Conservation (phyloP, 495 filamentous ascomycete species). For the Aspergillus sparsus region DNA sequence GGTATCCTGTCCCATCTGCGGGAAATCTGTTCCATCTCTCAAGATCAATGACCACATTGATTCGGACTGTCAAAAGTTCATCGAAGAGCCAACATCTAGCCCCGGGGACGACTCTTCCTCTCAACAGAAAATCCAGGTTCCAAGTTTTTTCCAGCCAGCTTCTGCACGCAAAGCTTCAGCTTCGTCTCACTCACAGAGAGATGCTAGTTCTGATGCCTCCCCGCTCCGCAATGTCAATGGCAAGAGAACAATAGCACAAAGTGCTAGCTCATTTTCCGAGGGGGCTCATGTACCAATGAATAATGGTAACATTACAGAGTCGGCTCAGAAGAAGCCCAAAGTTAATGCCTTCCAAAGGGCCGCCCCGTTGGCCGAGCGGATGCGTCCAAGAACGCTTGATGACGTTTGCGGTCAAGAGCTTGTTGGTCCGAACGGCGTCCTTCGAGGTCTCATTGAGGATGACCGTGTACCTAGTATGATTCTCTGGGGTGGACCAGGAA, state of each 20-base stretch:
- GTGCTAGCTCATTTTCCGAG: conserved; percentile 22
- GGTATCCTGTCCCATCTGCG: conserved; percentile 89
- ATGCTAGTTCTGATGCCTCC: conserved; percentile 24
- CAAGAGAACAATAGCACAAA: conserved; percentile 38
- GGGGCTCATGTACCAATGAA: conserved; percentile 25
- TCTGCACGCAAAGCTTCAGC: conserved; percentile 48
- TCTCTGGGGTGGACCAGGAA: conserved; percentile 88
- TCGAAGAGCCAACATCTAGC: conserved; percentile 47
- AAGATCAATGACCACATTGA: conserved; percentile 94
- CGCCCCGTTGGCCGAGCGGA: conserved; percentile 87
- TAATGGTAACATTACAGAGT: conserved; percentile 30
- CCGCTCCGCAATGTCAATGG: conserved; percentile 36
- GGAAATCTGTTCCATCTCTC: conserved; percentile 67
- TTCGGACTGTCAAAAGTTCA: conserved; percentile 68
- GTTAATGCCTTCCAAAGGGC: conserved; percentile 61
- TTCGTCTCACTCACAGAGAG: conserved; percentile 30
- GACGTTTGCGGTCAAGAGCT: conserved; percentile 91
- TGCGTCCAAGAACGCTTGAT: conserved; percentile 82
- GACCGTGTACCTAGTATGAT: conserved; percentile 92
- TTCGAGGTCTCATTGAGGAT: conserved; percentile 87
- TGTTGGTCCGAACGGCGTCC: conserved; percentile 78
- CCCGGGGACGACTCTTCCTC: conserved; percentile 42
- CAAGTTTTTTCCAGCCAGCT: conserved; percentile 78
- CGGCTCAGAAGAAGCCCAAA: conserved; percentile 60
- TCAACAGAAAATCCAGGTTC: conserved; percentile 52